A percentile compares a stretch with the other conserved stretches of the same genome.
These are phyloP conservation scores for Ramularia collo-cygni DNA, from an alignment of 2,329 filamentous ascomycete species.

Conservation along the genomic window DNA sequence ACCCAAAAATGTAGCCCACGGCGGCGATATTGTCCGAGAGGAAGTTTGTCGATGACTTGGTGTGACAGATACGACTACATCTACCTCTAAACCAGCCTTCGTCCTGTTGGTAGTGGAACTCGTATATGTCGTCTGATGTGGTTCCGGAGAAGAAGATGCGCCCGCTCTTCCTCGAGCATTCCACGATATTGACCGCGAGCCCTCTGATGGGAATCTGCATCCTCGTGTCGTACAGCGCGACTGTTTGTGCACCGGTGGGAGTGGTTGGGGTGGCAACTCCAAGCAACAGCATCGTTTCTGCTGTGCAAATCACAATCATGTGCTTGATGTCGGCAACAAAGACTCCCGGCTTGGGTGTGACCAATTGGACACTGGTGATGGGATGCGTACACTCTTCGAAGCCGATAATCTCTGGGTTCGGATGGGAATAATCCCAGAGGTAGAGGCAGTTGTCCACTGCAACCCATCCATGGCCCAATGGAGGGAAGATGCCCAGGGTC, in stretches of 20 bases:
- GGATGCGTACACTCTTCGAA: constrained; percentile 83
- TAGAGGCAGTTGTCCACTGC: constrained; percentile 94
- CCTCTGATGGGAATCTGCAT: constrained; percentile 75
- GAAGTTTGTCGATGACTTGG: constrained; percentile 37
- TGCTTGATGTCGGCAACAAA: constrained; percentile 83
- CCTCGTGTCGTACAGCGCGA: constrained; percentile 80
- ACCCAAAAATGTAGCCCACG: constrained; percentile 26
- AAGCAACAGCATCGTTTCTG: constrained; percentile 76
- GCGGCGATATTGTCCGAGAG: constrained; percentile 34
- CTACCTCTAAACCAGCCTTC: constrained; percentile 95
- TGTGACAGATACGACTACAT: constrained; percentile 63
- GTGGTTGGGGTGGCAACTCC: constrained; percentile 65
- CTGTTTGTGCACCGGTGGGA: constrained; percentile 59
- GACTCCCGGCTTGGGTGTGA: constrained; percentile 76
- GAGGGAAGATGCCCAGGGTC: constrained; percentile 91
- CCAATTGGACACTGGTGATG: constrained; percentile 85
- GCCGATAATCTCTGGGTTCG: constrained; percentile 84
- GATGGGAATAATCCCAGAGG: constrained; percentile 93
- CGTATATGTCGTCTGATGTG: constrained; percentile 79
- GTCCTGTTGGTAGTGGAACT: constrained; percentile 93
- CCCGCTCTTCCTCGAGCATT: constrained; percentile 68
- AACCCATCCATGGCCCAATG: constrained; percentile 92
- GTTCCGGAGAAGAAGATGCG: constrained; percentile 88
- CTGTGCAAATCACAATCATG: constrained; percentile 82
- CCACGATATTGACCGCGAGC: constrained; percentile 64